Evolutionary conservation across 805 yeast genomes (phyloP), one percentile per base, ranked within the genome.

Genomic region (Cyberlindnera mississippiensis): DNA sequence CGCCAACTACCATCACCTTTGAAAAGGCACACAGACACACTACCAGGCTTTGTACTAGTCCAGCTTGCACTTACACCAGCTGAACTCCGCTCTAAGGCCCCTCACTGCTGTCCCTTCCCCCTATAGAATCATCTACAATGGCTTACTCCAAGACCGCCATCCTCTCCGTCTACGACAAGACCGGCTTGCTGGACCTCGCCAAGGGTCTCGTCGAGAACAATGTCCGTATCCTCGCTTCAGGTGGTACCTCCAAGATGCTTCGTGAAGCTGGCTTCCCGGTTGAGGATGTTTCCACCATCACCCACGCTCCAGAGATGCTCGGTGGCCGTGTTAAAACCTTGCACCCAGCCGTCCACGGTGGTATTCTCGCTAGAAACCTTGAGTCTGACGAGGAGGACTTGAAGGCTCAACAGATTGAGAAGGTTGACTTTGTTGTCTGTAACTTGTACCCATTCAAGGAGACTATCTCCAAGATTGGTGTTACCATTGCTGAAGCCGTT

Each of bases 321-420:
- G 96, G 97, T 50, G 99, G 99, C 51, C 80, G 99, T 69, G 99
- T 93, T 56, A 93, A 93, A 73, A 93, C 99, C 46, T 75, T 93
- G 57, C 99, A 93, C 65, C 99, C 99, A 31, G 99, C 98, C 24
- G 96, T 93, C 48, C 99, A 93, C 66, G 99, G 96, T 57, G 96
- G 95, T 61, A 93, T 93, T 59, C 76, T 93, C 55, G 98, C 99
- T 39, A 81, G 98, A 72, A 79, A 93, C 69, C 76, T 88, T 64
- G 95, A 85, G 56, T 73, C 85, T 50, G 99, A 93, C 68, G 95
- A 89, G 68, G 70, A 79, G 56, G 99, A 93, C 64, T 79, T 93
- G 62, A 75, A 75, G 38, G 84, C 80, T 38, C 97, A 91, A 71
- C 83, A 90, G 46, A 93, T 93, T 62, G 95, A 86, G 57, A 93